phyloP scores from a whole-genome alignment of 768 basidiomycete species.

The Pleurotus citrinopileatus region DNA sequence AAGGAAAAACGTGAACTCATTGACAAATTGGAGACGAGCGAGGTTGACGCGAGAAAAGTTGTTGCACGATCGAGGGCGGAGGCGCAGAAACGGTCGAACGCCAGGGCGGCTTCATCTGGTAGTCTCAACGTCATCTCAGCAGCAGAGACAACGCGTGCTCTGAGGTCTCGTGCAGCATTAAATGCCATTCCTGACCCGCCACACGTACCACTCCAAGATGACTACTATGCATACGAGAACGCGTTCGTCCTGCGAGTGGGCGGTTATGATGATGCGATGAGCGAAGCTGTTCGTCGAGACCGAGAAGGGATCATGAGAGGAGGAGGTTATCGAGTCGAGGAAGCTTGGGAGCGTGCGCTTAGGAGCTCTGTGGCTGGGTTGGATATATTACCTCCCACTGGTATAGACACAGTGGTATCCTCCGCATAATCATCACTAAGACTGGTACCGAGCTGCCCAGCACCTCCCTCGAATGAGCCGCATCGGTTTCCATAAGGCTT shows the following conservation, averaged over 20 bases:
- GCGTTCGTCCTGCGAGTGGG: conserved; percentile 49
- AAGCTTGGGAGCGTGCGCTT: conserved; percentile 85
- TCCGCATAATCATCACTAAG: conserved; percentile 27
- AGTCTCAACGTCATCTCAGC: conserved; percentile 12
- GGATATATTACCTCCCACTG: conserved; percentile 53
- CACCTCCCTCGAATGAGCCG: no score
- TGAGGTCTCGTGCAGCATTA: conserved; percentile 63
- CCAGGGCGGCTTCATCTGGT: conserved; percentile 39
- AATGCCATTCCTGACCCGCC: conserved; percentile 74
- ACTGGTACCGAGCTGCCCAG: no score
- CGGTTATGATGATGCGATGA: conserved; percentile 69
- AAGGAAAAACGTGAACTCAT: conserved; percentile 73
- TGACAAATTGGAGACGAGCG: conserved; percentile 76
- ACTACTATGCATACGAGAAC: conserved; percentile 75
- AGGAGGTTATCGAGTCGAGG: conserved; percentile 78
- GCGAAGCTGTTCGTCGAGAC: conserved; percentile 75
- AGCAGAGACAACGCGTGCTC: conserved; percentile 33
- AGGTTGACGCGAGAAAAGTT: conserved; percentile 65
- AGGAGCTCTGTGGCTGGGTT: conserved; percentile 71
- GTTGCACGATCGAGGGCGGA: conserved; percentile 68
- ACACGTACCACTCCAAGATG: conserved; percentile 74
- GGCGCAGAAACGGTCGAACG: conserved; percentile 57
- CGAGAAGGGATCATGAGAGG: conserved; percentile 77
- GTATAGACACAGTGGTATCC: conserved; percentile 47
- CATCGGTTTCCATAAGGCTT: no score